A percentile compares a stretch with the other conserved stretches of the same genome.
Conservation (phyloP, 345 rosid species). For the Reutealis trisperma region DNA sequence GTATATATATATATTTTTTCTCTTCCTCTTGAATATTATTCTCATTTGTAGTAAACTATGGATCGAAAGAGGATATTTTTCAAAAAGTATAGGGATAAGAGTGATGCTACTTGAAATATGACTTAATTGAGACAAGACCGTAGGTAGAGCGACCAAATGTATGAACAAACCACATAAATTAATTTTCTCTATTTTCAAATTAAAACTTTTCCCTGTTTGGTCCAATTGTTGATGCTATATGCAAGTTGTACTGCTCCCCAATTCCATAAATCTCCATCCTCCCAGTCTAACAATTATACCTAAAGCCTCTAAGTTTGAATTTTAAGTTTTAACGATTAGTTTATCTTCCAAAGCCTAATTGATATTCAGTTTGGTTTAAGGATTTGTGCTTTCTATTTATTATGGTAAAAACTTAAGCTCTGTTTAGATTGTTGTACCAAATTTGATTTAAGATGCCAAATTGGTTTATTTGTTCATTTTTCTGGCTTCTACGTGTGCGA, state of each 20-base stretch:
- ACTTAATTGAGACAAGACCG: too few species aligned
- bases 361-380: not conserved
- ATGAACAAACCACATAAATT: not conserved
- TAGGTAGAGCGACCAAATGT: too few species aligned
- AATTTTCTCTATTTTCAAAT: not conserved
- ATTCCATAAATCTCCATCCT: not conserved
- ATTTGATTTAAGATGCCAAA: too few species aligned
- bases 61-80: not conserved
- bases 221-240: too few species aligned
- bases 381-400: not conserved
- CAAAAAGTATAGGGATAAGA: not conserved
- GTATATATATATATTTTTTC: not conserved
- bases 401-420: not conserved
- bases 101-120: not conserved
- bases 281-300: not conserved
- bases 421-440: not conserved
- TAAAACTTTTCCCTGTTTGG: too few species aligned
- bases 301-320: not conserved
- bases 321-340: not conserved
- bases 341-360: not conserved
- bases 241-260: not conserved
- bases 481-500: too few species aligned
- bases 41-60: not conserved
- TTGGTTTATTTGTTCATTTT: not conserved
- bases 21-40: not conserved